Evolutionary conservation across 2,329 filamentous ascomycete genomes (phyloP).

Genomic region (Cercospora sp.): DNA sequence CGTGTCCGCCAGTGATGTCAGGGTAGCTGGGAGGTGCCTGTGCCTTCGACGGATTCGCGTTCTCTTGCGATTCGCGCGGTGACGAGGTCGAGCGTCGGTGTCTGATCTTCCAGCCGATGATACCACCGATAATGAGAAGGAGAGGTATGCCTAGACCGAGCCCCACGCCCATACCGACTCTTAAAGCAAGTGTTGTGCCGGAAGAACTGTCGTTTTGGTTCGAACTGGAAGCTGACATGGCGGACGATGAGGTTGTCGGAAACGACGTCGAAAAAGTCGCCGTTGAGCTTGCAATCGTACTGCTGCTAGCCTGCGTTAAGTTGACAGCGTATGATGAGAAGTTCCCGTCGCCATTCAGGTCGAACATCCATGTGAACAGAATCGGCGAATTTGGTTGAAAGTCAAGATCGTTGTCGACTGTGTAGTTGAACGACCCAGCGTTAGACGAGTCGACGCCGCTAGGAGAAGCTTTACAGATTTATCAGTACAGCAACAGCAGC

Average conservation of each 20-base stretch:
- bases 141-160: not conserved
- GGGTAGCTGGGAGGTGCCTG: not conserved
- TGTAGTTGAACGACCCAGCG: not conserved
- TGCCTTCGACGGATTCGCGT: not conserved
- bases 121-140: not conserved
- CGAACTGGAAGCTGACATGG: not conserved
- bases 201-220: not conserved
- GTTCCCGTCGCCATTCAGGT: not conserved
- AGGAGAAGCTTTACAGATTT: not conserved
- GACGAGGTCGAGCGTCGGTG: not conserved
- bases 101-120: not conserved
- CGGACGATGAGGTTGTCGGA: not conserved
- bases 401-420: not conserved
- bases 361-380: not conserved
- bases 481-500: not conserved
- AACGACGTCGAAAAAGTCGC: not conserved
- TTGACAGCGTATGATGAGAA: not conserved
- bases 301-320: not conserved
- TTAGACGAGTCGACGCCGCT: not conserved
- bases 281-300: not conserved
- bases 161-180: not conserved
- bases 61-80: not conserved
- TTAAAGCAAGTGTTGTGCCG: not conserved
- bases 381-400: not conserved
- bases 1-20: not conserved